phyloP scores from a whole-genome alignment of 345 rosid species.

The Populus simonii region DNA sequence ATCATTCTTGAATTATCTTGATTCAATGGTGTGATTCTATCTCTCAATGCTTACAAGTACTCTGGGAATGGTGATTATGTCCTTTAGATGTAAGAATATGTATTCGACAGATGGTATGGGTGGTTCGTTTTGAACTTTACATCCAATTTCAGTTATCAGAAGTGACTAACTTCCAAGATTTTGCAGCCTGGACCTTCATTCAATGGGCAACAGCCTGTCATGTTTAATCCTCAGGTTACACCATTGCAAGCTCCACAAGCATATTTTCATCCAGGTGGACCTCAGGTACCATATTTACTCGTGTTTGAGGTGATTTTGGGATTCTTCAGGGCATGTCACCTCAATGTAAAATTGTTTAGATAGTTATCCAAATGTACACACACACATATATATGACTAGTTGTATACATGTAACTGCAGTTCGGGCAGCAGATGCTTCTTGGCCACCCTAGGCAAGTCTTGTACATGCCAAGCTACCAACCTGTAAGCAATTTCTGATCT shows the following conservation, averaged over 20 bases:
- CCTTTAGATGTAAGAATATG: not conserved
- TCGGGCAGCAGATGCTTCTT: slow-evolving; percentile 61
- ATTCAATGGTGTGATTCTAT: not conserved
- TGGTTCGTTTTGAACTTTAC: not conserved
- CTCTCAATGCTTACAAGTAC: not conserved
- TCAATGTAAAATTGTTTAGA: not conserved
- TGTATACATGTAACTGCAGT: slow-evolving; percentile 38
- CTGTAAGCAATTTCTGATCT: slow-evolving; percentile 42
- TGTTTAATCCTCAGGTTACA: slow-evolving; percentile 55
- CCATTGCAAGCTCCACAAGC: slow-evolving; percentile 55
- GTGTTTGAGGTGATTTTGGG: not conserved
- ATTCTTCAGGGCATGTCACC: not conserved
- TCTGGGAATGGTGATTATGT: not conserved
- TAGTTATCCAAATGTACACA: not conserved
- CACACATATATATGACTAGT: not conserved
- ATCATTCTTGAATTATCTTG: not conserved
- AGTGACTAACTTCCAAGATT: slow-evolving; percentile 11
- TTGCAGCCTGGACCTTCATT: slow-evolving; percentile 63
- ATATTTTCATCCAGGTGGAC: slow-evolving; percentile 72
- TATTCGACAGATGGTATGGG: not conserved
- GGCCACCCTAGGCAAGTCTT: slow-evolving; percentile 61
- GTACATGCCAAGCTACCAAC: slow-evolving; percentile 67
- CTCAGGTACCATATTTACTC: slow-evolving; percentile 47
- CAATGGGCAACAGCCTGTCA: slow-evolving; percentile 65
- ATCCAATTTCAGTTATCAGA: slow-evolving; percentile 1